Percentiles rank a stretch among this genome's conserved stretches.
Evolutionary conservation across 2,329 filamentous ascomycete species (phyloP).

Genomic region (Alternaria infectoria): DNA sequence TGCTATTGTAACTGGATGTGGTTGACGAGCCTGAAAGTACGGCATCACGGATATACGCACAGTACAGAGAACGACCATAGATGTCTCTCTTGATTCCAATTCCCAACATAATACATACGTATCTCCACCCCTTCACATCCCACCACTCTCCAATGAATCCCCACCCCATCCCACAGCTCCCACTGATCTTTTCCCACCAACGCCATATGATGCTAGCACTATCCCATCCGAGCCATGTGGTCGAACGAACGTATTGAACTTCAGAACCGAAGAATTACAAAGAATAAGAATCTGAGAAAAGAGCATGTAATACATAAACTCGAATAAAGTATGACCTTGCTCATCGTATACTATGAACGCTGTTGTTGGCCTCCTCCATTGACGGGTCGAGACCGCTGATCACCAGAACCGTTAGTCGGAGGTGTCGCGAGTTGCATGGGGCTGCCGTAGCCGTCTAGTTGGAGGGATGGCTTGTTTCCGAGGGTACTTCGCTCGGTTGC

Average conservation of each 20-base stretch:
- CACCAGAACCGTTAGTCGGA: slow-evolving; percentile 43
- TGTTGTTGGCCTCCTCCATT: background rate
- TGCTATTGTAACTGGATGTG: background rate
- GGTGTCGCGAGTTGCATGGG: slow-evolving; percentile 56
- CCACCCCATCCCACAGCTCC: background rate
- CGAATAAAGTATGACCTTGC: background rate
- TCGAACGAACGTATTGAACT: background rate
- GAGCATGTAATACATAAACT: background rate
- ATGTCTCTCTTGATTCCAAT: background rate
- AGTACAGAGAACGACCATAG: background rate
- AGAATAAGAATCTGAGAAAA: slow-evolving; percentile 1
- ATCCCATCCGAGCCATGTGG: background rate
- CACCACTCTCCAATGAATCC: background rate
- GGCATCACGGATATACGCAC: background rate
- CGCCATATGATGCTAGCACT: slow-evolving; percentile 7
- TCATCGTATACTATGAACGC: background rate
- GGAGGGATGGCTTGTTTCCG: slow-evolving; percentile 9
- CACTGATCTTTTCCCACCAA: background rate
- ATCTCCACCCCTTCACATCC: background rate
- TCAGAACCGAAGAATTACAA: slow-evolving; percentile 6
- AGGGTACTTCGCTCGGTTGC: slow-evolving; percentile 22
- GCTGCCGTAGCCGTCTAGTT: slow-evolving; percentile 28
- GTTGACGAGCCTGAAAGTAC: no score
- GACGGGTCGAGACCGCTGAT: slow-evolving; percentile 12
- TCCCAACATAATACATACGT: background rate